Base-by-base conservation (phyloP, 1,284 basidiomycete genomes). In the Ustilago tritici region DNA sequence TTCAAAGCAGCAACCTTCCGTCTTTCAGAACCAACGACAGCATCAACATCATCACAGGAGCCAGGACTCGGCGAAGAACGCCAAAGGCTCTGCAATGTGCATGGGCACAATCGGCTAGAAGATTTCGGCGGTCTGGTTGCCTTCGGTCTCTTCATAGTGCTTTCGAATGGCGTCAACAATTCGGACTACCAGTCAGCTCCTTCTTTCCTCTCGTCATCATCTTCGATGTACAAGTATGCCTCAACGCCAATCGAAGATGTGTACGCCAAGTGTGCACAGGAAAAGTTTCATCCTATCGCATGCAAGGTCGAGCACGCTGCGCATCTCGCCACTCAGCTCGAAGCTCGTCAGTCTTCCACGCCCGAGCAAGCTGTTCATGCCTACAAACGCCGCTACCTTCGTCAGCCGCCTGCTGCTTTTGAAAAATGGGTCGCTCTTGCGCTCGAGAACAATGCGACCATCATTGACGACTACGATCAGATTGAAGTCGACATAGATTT, bases 391-490 rank as follows among this genome's bases (percentile, higher is more conserved):
- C 62, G 67, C 8, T 75, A 75, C 34, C 38, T 31, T 23, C 67
- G 72, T 9, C 3, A 50, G 12, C 67, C 72, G 12, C 67, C 72
- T 1, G 60, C 63, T 14, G 61, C 56, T 17, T 70, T 70, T 19
- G 64, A 66, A 35, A 19, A 56, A 1, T 75, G 72, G 72, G 63
- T 70, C 19, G 28, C 49, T 0, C 49, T 70, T 8, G 72, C 72
- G 10, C 52, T 75, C 23, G 34, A 62, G 28, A 52, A 75, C 49
- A 64, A 70, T 32, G 56, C 57, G 7, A 67, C 67, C 40, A 52
- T 70, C 32, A 70, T 75, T 19, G 72, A 75, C 47, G 64, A 75
- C 56, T 75, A 49, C 34, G 72, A 75, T 12, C 72, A 75, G 41
- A 63, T 75, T 40, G 63, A 66, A 34, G 55, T 59, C 15, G 72